Conservation (phyloP, 192 early-diverging fungal genomes). For the Coemansia sp. region DNA sequence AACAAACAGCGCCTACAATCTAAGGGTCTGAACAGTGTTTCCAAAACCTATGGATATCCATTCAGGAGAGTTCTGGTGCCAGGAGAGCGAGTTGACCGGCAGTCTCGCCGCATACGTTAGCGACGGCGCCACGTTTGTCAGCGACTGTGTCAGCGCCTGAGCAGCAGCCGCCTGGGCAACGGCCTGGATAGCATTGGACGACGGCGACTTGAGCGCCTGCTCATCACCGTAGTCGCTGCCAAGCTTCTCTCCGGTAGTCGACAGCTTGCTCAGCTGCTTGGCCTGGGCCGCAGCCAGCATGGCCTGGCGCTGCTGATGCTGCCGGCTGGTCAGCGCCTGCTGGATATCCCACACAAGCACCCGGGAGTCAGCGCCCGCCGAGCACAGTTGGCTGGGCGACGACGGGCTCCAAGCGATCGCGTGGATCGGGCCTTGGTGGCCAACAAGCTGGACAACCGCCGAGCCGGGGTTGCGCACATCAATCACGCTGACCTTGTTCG, state of each 20-base stretch:
- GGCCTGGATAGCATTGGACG: slow-evolving; percentile 40
- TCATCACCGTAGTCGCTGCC: slow-evolving; percentile 12
- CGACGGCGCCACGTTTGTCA: slow-evolving; percentile 52
- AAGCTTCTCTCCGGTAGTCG: slow-evolving; percentile 5
- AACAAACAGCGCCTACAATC: slow-evolving; percentile 54
- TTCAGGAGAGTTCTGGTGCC: slow-evolving; percentile 72
- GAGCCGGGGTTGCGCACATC: slow-evolving; percentile 89
- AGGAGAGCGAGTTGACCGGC: slow-evolving; percentile 79
- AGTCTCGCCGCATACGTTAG: slow-evolving; percentile 71
- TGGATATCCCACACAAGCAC: slow-evolving; percentile 92
- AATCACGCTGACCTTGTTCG: slow-evolving; percentile 75
- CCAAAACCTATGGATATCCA: slow-evolving; percentile 91
- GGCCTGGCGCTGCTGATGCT: slow-evolving; percentile 46
- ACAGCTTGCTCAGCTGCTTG: slow-evolving; percentile 38
- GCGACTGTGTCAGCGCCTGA: slow-evolving; percentile 31
- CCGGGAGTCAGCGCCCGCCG: slow-evolving; percentile 84
- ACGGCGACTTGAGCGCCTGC: slow-evolving; percentile 27
- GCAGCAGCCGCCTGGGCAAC: slow-evolving; percentile 50
- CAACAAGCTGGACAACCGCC: slow-evolving; percentile 76
- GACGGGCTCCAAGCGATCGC: slow-evolving; percentile 87
- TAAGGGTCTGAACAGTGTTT: slow-evolving; percentile 76
- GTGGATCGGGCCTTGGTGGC: slow-evolving; percentile 76
- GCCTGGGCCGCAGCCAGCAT: slow-evolving; percentile 37
- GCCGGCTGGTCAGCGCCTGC: slow-evolving; percentile 39
- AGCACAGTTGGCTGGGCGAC: slow-evolving; percentile 72